A percentile compares a stretch with the other conserved stretches of the same genome.
phyloP scores from a whole-genome alignment of 768 basidiomycete genomes.

The Tylopilus rubrobrunneus region DNA sequence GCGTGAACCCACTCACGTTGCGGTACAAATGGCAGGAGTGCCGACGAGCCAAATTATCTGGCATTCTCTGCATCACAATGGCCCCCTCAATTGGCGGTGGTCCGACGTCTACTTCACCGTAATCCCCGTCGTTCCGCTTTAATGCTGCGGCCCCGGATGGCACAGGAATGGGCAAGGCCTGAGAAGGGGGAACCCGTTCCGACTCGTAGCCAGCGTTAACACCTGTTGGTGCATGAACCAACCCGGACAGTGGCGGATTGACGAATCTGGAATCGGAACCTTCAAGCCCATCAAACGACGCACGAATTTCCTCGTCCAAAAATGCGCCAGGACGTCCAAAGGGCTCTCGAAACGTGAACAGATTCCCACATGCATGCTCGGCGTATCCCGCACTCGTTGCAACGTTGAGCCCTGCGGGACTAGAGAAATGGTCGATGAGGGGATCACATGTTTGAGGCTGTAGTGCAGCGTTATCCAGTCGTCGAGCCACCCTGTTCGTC shows the following conservation, averaged over 20 bases:
- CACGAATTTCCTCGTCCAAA: constrained; percentile 20
- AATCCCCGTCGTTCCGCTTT: background rate
- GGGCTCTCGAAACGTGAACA: constrained; percentile 2
- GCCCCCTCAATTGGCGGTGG: background rate
- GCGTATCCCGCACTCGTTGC: background rate
- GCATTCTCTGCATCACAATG: background rate
- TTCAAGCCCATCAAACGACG: constrained; percentile 10
- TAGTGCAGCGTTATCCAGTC: background rate
- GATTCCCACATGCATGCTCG: background rate
- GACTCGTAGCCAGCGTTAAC: background rate
- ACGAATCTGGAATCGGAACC: background rate
- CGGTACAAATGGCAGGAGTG: background rate
- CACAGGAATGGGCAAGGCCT: constrained; percentile 1
- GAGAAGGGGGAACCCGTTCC: constrained; percentile 4
- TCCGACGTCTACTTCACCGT: constrained; percentile 1
- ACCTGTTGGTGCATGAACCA: background rate
- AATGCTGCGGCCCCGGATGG: background rate
- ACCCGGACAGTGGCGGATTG: background rate
- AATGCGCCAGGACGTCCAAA: constrained; percentile 10
- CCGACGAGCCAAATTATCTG: background rate
- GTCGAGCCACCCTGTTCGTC: background rate
- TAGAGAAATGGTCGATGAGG: background rate
- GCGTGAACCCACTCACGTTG: background rate
- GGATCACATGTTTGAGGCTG: background rate
- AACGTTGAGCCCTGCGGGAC: background rate